Percentiles rank a stretch among this genome's conserved stretches.
Conservation (phyloP, 208 protist species). For the Trypanosoma platydactyli region DNA sequence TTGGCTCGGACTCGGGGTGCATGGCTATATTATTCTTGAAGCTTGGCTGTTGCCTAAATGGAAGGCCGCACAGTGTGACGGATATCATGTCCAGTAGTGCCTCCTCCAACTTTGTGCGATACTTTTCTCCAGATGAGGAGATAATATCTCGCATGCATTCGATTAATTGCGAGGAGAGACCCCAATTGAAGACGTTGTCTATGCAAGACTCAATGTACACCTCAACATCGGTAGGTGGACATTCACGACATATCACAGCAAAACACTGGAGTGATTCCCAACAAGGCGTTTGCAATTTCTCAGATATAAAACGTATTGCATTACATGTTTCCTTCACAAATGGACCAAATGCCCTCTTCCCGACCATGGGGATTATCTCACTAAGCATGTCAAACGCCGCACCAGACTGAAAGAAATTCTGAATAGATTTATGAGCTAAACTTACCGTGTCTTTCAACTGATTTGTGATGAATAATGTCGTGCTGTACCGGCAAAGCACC, state of each 20-base stretch:
- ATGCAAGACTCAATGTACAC: constrained; percentile 73
- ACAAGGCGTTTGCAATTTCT: constrained; percentile 56
- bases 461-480: constrained; percentile 62
- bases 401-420: constrained; percentile 43
- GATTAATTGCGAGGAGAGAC: constrained; percentile 80
- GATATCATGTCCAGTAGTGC: constrained; percentile 89
- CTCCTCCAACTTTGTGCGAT: constrained; percentile 73
- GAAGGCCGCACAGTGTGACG: constrained; percentile 81
- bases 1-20: constrained; percentile 38
- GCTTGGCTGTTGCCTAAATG: constrained; percentile 70
- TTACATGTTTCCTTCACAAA: constrained; percentile 71
- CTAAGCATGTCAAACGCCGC: constrained; percentile 78
- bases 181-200: constrained; percentile 79
- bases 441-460: constrained; percentile 76
- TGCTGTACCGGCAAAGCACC: constrained; percentile 75
- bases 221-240: constrained; percentile 63
- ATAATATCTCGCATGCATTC: constrained; percentile 86
- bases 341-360: constrained; percentile 50
- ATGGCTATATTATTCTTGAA: constrained; percentile 20
- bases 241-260: constrained; percentile 55
- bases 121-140: constrained; percentile 47
- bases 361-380: constrained; percentile 76
- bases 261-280: constrained; percentile 74
- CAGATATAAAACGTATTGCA: constrained; percentile 46
- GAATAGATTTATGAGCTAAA: constrained; percentile 67